Evolutionary conservation across 2,329 filamentous ascomycete genomes (phyloP), one percentile per base, ranked within the genome.

Genomic region (Ascochyta rabiei): DNA sequence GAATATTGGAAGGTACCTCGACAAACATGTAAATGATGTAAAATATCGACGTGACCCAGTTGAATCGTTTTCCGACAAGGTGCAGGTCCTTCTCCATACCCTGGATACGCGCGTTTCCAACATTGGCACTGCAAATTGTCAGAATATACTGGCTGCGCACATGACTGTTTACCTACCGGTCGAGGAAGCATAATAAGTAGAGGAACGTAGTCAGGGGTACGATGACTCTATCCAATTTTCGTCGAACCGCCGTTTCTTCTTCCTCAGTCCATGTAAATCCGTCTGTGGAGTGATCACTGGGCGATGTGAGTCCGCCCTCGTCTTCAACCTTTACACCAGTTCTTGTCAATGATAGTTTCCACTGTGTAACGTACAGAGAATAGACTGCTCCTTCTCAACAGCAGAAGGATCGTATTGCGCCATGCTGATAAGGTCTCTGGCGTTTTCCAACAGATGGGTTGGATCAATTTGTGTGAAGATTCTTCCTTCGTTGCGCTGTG

Each of bases 21-120:
- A 84, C 75, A 24, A 82, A 69, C 47, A 84, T 75, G 70, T 85
- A 85, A 51, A 82, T 67, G 55, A 86, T 80, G 71, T 84, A 85
- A 75, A 86, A 84, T 54, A 84, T 79, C 46, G 82, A 84, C 1
- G 84, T 79, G 0, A 82, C 80, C 76, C 81, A 83, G 66, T 85
- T 86, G 76, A 84, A 85, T 12, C 78, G 78, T 45, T 78, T 72
- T n/a, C 80, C 78, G 18, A 68, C 60, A 21, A 85, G 76, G 4
- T 79, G 58, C 2, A 86, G 71, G 26, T 85, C 82, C 12, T 70
- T 64, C 1, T 61, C 70, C 75, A 86, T 76, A 16, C 83, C 83
- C 55, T 83, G 80, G 48, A 85, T 84, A 38, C 81, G 77, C 2
- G 82, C 83, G 69, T 85, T 85, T 55, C 83, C 81, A 50, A 82